Base-by-base conservation (phyloP, 1,284 basidiomycete species). In the Ganoderma resinaceum region DNA sequence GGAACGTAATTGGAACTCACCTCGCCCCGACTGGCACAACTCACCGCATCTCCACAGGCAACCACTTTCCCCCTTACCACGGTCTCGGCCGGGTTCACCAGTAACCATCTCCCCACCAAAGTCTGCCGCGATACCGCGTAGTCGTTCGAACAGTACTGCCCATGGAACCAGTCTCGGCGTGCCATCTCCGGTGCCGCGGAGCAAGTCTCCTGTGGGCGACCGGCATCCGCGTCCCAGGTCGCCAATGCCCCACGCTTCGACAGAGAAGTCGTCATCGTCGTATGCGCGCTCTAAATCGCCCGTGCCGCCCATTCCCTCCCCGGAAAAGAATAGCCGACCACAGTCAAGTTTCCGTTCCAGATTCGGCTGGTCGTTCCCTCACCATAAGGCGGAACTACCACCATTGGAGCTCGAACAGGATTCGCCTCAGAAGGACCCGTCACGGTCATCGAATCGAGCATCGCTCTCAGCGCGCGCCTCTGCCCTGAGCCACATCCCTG, bases 1-100 rank as follows among this genome's bases (percentile, higher is more conserved):
- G 26, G 84, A 86, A 74, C 79, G 86, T 49, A 90, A 90, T 75
- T 90, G 89, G 89, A 88, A 87, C 75, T 83, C 87, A 4, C 85
- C 84, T 18, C 83, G 81, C 52, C 88, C 87, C 16, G 82, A 82
- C 64, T 89, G 89, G 70, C 26, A 40, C 33, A 40, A 52, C 31
- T 43, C 61, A 20, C 46, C 67, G 20, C 33, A 58, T 20, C 66
- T 67, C n/a, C 68, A 68, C 35, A 46, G 70, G 31, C 64, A 69
- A 7, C 65, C 73, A 6, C 58, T 70, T 20, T 72, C 72, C 3
- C 72, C 74, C 2, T 59, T 73, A 26, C 72, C 72, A 38, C 55
- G 20, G 33, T 66, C 63, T 11, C 71, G 62, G 12, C 73, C 73
- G 16, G 70, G 71, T n/a, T 76, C 75, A 42, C 72, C 76, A 42